These are phyloP conservation scores for Dactylonectria macrodidyma DNA, from an alignment of 2,329 filamentous ascomycete genomes.

Conservation along the genomic window DNA sequence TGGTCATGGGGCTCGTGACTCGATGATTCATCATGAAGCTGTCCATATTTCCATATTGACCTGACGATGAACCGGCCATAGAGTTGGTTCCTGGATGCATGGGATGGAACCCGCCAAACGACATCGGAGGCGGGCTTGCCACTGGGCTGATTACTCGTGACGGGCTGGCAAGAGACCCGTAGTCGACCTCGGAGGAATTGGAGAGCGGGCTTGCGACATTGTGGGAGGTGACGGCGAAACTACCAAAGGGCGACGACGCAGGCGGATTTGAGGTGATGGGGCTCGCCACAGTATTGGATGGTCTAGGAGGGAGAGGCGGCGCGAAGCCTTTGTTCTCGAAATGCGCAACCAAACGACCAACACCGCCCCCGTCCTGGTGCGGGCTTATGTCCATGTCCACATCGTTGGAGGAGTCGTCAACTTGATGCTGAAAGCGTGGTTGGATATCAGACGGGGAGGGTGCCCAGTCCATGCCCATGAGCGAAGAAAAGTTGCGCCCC, in stretches of 20 bases:
- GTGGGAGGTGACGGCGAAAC: slow-evolving; percentile 48
- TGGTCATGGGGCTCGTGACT: slow-evolving; percentile 47
- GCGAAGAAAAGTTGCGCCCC: slow-evolving; percentile 46
- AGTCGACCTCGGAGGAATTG: slow-evolving; percentile 52
- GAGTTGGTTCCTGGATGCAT: slow-evolving; percentile 49
- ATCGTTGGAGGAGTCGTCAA: slow-evolving; percentile 38
- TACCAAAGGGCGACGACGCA: slow-evolving; percentile 51
- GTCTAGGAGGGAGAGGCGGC: slow-evolving; percentile 55
- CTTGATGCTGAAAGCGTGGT: slow-evolving; percentile 47
- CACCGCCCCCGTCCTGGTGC: slow-evolving; percentile 48
- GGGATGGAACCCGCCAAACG: slow-evolving; percentile 51
- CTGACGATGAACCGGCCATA: slow-evolving; percentile 44
- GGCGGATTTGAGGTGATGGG: slow-evolving; percentile 46
- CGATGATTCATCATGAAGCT: slow-evolving; percentile 51
- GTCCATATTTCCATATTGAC: slow-evolving; percentile 52
- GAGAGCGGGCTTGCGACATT: slow-evolving; percentile 52
- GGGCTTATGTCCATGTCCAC: slow-evolving; percentile 49
- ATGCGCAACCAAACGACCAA: slow-evolving; percentile 57
- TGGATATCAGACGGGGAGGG: slow-evolving; percentile 50
- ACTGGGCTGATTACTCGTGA: slow-evolving; percentile 53
- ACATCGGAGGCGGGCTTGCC: slow-evolving; percentile 48
- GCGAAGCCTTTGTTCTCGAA: slow-evolving; percentile 58
- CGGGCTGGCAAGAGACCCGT: slow-evolving; percentile 49
- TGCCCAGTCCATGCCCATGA: slow-evolving; percentile 57
- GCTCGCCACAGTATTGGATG: slow-evolving; percentile 48